These are phyloP conservation scores for Fusarium sp. DNA, from an alignment of 2,329 filamentous ascomycete genomes.

Conservation along the genomic window DNA sequence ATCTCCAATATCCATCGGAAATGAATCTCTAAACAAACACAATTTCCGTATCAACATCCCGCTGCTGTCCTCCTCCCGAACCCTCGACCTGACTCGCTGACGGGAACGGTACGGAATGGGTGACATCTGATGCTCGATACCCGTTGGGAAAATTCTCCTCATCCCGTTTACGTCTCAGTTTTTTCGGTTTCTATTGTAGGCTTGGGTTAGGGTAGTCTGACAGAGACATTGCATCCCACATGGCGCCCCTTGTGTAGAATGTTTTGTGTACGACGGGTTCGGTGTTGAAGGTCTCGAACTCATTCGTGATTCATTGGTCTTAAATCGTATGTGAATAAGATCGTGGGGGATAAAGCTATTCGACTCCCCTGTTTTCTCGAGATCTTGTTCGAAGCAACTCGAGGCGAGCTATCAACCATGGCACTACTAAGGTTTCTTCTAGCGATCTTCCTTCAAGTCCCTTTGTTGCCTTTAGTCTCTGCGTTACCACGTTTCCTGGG, in stretches of 20 bases:
- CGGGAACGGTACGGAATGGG: constrained; percentile 1
- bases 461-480: background rate
- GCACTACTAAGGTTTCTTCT: constrained; percentile 13
- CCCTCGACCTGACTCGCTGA: constrained; percentile 24
- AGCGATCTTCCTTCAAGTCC: background rate
- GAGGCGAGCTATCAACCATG: constrained; percentile 18
- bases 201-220: constrained; percentile 18
- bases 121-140: constrained; percentile 8
- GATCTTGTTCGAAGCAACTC: background rate
- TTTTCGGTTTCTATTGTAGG: constrained; percentile 1
- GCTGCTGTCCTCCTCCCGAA: constrained; percentile 24
- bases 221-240: constrained; percentile 39
- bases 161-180: background rate
- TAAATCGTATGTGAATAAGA: too few species aligned
- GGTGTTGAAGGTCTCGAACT: constrained; percentile 16
- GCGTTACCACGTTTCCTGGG: constrained; percentile 4
- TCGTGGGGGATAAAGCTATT: constrained; percentile 16
- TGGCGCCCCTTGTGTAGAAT: constrained; percentile 5
- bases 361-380: background rate
- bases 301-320: constrained; percentile 1
- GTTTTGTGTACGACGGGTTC: constrained; percentile 23
- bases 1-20: background rate
- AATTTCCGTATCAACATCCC: constrained; percentile 22
- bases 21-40: constrained; percentile 19
- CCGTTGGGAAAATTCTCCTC: constrained; percentile 3